Evolutionary conservation across 139 green algal genomes (phyloP).

Genomic region (Asterochloris sp.): DNA sequence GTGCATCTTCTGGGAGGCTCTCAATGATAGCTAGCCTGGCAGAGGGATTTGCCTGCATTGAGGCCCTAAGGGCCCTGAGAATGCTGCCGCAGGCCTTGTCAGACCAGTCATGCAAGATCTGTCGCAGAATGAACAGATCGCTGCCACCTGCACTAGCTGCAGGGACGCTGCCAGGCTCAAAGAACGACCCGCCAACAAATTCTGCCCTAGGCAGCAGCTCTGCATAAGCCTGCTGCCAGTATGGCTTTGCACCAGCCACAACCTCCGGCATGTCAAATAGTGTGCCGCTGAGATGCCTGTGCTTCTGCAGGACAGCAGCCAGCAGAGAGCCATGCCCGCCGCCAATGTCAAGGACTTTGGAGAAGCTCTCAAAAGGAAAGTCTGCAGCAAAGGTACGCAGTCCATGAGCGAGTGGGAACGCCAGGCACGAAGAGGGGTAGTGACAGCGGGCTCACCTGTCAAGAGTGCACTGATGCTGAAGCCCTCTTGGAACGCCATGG

Average conservation of each 20-base stretch:
- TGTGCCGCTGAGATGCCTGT: not conserved
- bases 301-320: not conserved
- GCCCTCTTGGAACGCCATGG: constrained; percentile 10
- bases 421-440: too few relatives aligned
- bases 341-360: constrained; percentile 7
- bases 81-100: not conserved
- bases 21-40: not conserved
- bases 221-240: not conserved
- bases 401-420: too few relatives aligned
- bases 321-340: constrained; percentile 4
- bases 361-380: not conserved
- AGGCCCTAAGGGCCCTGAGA: not conserved
- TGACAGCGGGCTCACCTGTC: not conserved
- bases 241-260: not conserved
- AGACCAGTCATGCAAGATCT: constrained; percentile 17
- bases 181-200: not conserved
- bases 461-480: constrained; percentile 11
- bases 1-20: not conserved
- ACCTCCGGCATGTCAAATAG: not conserved
- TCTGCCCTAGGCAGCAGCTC: not conserved
- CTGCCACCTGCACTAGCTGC: not conserved
- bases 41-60: not conserved
- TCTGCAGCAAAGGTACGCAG: not conserved
- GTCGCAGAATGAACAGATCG: constrained; percentile 3
- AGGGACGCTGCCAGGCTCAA: not conserved